Base-by-base conservation (phyloP, 2,329 filamentous ascomycete genomes). In the Calcarisporium arbuscula region DNA sequence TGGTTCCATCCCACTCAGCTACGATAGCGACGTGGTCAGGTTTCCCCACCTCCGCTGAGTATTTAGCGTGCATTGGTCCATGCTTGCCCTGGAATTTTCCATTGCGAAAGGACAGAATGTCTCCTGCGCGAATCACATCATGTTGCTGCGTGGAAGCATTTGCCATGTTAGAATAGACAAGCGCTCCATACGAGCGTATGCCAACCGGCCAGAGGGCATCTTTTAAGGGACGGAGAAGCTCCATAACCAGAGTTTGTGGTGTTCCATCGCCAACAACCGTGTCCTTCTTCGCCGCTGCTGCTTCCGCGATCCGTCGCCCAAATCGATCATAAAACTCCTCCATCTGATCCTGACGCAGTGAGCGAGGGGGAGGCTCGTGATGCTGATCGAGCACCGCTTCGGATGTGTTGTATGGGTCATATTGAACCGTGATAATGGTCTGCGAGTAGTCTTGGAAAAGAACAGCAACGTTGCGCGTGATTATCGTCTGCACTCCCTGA, bases 371-470 rank as follows among this genome's bases (percentile, higher is more conserved):
- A 2, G 77, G 67, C 51, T 95, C 85, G 51, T 96, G 90, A 28
- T 80, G 79, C 60, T 98, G 92, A 50, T 94, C 85, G 6, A 96
- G 60, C 21, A 76, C 67, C 9, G 81, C 82, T 50, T 90, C 81
- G 3, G 74, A 67, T 4, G 83, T 73, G 52, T 94, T 80, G 34
- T 79, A 74, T 2, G 80, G 68, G 55, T 95, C 85, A 56, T 83
- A 96, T 32, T 73, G 80, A 14, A 81, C 84, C 0, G 82, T 87
- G 50, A 98, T 75, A 44, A 94, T 72, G 0, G 90, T 96, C 56
- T 96, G 92, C 14, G 89, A 95, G 59, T 98, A 98, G 62, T 98
- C 92, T 51, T 88, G 81, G 65, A 86, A 98, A 8, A 98, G 65
- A n/a, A 96, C 68, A 48, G 83, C 92, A 27, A 95, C 72, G 40